Evolutionary conservation across 345 rosid genomes (phyloP).

Genomic region (Camelina hispida): DNA sequence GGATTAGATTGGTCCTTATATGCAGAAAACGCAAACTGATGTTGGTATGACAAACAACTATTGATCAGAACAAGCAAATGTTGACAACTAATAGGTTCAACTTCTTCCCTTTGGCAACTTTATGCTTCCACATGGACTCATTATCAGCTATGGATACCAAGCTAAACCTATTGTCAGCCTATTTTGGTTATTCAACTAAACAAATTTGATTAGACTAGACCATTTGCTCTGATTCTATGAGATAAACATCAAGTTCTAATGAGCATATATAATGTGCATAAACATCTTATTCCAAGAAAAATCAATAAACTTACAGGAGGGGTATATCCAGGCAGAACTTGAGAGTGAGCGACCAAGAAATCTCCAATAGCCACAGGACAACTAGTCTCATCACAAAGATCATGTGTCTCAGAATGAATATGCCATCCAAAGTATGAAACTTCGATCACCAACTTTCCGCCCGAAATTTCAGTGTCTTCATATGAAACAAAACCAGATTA

Average conservation of each 20-base stretch:
- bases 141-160: not conserved
- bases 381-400: slow-evolving; percentile 79
- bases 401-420: slow-evolving; percentile 77
- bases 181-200: not conserved
- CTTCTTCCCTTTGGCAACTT: slow-evolving; percentile 12
- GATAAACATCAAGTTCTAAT: not conserved
- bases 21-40: not conserved
- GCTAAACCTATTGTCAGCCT: not conserved
- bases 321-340: slow-evolving; percentile 80
- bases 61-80: slow-evolving; percentile 7
- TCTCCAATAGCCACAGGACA: slow-evolving; percentile 85
- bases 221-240: slow-evolving; percentile 3
- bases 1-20: slow-evolving; percentile 4
- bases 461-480: slow-evolving; percentile 57
- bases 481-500: slow-evolving; percentile 7
- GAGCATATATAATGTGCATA: slow-evolving; percentile 20
- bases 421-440: slow-evolving; percentile 90
- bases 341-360: slow-evolving; percentile 81
- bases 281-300: not conserved
- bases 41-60: not conserved
- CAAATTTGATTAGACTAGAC: not conserved
- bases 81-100: not conserved
- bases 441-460: slow-evolving; percentile 78
- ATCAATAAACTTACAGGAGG: slow-evolving; percentile 74
- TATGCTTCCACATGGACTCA: not conserved